A percentile compares a stretch with the other conserved stretches of the same genome.
Evolutionary conservation across 257 asterid species (phyloP).

Genomic region (Nemophila menziesii): DNA sequence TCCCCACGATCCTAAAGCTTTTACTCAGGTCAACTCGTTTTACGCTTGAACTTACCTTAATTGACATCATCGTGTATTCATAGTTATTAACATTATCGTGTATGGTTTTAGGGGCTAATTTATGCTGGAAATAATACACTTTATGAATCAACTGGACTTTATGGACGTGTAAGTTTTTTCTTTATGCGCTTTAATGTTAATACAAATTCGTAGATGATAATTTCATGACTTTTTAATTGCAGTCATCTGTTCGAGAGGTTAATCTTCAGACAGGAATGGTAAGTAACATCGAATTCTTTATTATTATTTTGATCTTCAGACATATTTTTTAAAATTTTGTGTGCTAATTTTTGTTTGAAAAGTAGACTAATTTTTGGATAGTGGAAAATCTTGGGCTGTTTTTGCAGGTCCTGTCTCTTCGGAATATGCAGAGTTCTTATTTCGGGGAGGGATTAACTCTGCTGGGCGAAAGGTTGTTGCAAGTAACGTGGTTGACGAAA

Average conservation of each 20-base stretch:
- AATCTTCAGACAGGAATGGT: conserved; percentile 77
- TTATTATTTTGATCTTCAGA: neutral
- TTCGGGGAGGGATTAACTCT: conserved; percentile 97
- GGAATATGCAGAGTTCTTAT: conserved; percentile 34
- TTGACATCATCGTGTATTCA: neutral
- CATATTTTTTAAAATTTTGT: neutral
- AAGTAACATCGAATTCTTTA: conserved; percentile 1
- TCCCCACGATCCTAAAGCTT: conserved; percentile 83
- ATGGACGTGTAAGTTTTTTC: conserved; percentile 58
- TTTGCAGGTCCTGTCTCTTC: conserved; percentile 54
- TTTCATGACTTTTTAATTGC: conserved; percentile 4
- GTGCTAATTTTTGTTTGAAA: no score
- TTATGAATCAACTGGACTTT: conserved; percentile 82
- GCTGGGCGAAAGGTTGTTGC: conserved; percentile 83
- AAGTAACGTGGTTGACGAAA: conserved; percentile 70
- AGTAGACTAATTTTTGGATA: neutral
- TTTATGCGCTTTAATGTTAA: neutral
- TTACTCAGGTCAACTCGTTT: conserved; percentile 57
- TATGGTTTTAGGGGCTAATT: conserved; percentile 62
- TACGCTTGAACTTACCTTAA: neutral
- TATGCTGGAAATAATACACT: conserved; percentile 71
- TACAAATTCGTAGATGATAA: neutral
- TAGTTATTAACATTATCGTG: neutral
- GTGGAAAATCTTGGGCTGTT: neutral
- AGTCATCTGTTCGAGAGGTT: conserved; percentile 92